These are phyloP conservation scores for Crotalaria pallida DNA, from an alignment of 306 rosid genomes.

Conservation along the genomic window DNA sequence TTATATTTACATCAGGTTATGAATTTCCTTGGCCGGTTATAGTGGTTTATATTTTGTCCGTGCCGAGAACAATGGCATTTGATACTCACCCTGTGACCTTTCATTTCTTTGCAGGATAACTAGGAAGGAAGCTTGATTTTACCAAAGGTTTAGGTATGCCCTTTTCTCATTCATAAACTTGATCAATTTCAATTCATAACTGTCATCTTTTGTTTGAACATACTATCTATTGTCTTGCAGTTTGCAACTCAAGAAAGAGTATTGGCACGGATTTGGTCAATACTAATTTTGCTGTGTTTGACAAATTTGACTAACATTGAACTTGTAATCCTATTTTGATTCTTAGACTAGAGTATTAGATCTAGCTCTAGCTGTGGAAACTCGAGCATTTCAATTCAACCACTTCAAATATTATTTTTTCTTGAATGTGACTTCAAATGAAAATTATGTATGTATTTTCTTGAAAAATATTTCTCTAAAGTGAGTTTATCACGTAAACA, in stretches of 20 bases:
- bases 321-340: slow-evolving; percentile 10
- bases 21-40: neutral
- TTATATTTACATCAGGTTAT: neutral
- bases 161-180: slow-evolving; percentile 9
- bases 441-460: neutral
- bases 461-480: neutral
- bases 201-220: neutral
- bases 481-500: no score
- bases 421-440: neutral
- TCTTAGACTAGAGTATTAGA: slow-evolving; percentile 21
- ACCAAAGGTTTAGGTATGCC: slow-evolving; percentile 30
- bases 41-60: neutral
- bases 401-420: neutral
- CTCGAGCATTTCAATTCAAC: neutral
- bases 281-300: slow-evolving; percentile 26
- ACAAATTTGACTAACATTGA: slow-evolving; percentile 4
- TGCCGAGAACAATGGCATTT: neutral
- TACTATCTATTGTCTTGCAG: slow-evolving; percentile 6
- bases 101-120: slow-evolving; percentile 61
- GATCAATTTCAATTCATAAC: neutral
- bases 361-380: slow-evolving; percentile 19
- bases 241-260: slow-evolving; percentile 23
- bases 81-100: neutral
- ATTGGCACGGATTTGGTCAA: slow-evolving; percentile 18
- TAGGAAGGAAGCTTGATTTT: slow-evolving; percentile 74